These are phyloP conservation scores for Maudiozyma serrabonitensis DNA, from an alignment of 805 yeast genomes.

Conservation along the genomic window DNA sequence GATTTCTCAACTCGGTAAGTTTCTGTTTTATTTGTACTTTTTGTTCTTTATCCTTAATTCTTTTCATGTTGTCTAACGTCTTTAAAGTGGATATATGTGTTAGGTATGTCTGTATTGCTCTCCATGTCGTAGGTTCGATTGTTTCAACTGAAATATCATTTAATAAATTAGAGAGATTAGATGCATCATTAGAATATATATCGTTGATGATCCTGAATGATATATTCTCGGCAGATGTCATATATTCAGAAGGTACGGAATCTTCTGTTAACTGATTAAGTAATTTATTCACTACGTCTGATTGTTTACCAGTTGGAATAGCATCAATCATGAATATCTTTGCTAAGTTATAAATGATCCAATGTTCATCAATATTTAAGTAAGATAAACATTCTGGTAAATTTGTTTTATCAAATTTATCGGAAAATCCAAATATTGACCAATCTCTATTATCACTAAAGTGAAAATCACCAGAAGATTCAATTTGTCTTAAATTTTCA, in stretches of 20 bases:
- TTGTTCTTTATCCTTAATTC: constrained; percentile 15
- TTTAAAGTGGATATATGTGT: constrained; percentile 19
- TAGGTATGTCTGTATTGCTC: constrained; percentile 16
- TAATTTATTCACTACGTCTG: background rate
- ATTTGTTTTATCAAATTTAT: constrained; percentile 1
- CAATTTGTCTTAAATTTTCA: constrained; percentile 25
- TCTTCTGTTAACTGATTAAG: background rate
- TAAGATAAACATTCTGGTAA: constrained; percentile 11
- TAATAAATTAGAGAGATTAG: background rate
- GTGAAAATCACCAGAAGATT: constrained; percentile 17
- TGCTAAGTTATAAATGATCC: constrained; percentile 9
- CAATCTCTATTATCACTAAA: constrained; percentile 23
- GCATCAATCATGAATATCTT: constrained; percentile 18
- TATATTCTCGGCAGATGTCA: constrained; percentile 12
- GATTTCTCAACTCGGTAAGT: constrained; percentile 13
- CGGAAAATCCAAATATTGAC: constrained; percentile 12
- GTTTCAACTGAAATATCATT: background rate
- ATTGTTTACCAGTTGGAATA: constrained; percentile 5
- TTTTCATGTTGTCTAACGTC: constrained; percentile 21
- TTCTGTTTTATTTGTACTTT: constrained; percentile 13
- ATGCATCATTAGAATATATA: constrained; percentile 15
- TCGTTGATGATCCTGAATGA: constrained; percentile 15
- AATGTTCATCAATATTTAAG: constrained; percentile 8
- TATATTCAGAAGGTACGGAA: background rate
- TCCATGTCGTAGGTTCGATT: constrained; percentile 13